Percentiles rank a stretch among this genome's conserved stretches.
Conservation (phyloP, 208 protist genomes). For the Phytomonas sp. region DNA sequence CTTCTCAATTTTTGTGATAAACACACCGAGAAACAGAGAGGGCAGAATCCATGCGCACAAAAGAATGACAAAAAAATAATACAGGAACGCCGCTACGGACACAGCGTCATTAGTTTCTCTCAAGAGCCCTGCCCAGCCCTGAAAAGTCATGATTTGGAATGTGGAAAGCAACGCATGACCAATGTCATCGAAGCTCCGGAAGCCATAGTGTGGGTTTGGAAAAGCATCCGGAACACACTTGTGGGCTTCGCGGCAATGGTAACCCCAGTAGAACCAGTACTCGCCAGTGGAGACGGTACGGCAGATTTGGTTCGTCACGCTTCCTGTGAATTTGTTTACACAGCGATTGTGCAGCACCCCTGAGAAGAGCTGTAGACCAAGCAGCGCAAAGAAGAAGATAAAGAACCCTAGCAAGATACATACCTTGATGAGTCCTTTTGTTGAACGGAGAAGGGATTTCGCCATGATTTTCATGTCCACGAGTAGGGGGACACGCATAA, state of each 20-base stretch:
- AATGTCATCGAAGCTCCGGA: conserved; percentile 89
- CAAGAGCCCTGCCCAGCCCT: conserved; percentile 83
- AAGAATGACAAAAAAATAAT: conserved; percentile 79
- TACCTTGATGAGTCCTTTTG: conserved; percentile 56
- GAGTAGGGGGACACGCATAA: conserved; percentile 61
- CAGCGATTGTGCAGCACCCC: conserved; percentile 74
- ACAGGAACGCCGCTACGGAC: conserved; percentile 58
- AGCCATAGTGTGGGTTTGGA: conserved; percentile 74
- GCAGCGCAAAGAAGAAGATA: conserved; percentile 83
- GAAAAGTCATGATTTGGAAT: conserved; percentile 87
- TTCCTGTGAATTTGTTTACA: conserved; percentile 48
- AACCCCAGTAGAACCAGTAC: conserved; percentile 76
- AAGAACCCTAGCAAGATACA: conserved; percentile 69
- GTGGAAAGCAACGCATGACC: conserved; percentile 76
- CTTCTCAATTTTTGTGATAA: conserved; percentile 84
- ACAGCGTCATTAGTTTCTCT: conserved; percentile 71
- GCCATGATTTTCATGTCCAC: conserved; percentile 79
- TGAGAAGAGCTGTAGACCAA: conserved; percentile 83
- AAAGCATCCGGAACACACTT: conserved; percentile 40
- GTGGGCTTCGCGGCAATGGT: conserved; percentile 37
- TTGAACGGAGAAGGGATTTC: conserved; percentile 81
- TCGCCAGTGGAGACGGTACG: conserved; percentile 32
- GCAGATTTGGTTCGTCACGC: conserved; percentile 52
- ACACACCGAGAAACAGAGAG: conserved; percentile 82
- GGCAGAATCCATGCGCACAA: conserved; percentile 84